Evolutionary conservation across 2,329 filamentous ascomycete species (phyloP), one percentile per base, ranked within the genome.

Genomic region (Hypocrella siamensis): DNA sequence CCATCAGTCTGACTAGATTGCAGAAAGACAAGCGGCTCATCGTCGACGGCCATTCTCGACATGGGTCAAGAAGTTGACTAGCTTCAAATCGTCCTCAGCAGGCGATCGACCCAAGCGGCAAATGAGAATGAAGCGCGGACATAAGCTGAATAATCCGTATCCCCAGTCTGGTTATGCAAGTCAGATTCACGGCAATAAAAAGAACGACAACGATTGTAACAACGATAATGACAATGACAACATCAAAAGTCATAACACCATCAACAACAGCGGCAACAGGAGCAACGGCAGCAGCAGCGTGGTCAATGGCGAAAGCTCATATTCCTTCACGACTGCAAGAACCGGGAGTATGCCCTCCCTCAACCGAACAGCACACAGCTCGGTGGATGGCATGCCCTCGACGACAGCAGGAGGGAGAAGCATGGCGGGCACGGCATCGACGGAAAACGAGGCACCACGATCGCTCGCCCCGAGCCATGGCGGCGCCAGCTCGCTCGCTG

Each of bases 31-130:
- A 42, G 43, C n/a, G n/a, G n/a, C 57, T 48, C 70, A 70, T 45
- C 79, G 84, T 42, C 78, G 85, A 45, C 75, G 82, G 40, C 88
- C 86, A 17, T 96, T 96, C 51, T 73, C 86, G 29, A 82, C 77
- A 43, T 92, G 88, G 80, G 84, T 98, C 64, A 93, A 86, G 65
- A 86, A 86, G 48, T 71, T 96, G 35, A 77, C 85, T 38, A 88
- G 79, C 52, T 78, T 93, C 57, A 94, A 93, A 55, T 66, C 61
- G 34, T 76, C 75, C 4, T 79, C 76, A 19, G 72, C 69, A 40
- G 66, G 73, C 37, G 64, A 64, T 26, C 43, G 55, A 46, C 35
- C 54, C 49, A 46, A 55, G 49, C 40, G 54, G 46, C 37, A 61
- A 32, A 56, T 53, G 31, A 64, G 61, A 40, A 46, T 52, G 56